These are phyloP conservation scores for Arachnomyces sp. DNA, from an alignment of 2,329 filamentous ascomycete genomes.

Conservation along the genomic window DNA sequence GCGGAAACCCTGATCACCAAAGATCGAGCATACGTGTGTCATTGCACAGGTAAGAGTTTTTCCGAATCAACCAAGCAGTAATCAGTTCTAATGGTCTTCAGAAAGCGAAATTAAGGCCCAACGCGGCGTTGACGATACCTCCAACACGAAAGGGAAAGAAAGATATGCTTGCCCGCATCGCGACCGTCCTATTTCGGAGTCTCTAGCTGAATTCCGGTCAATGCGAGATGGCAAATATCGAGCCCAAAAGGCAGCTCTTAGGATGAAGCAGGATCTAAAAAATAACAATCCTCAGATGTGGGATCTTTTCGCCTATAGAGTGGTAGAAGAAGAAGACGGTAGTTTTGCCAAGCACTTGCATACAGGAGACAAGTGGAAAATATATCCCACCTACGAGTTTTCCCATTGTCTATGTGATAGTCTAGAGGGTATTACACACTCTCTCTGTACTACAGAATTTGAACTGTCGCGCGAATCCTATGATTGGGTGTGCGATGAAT, in stretches of 20 bases:
- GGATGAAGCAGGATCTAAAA: constrained; percentile 84
- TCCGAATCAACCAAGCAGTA: not conserved
- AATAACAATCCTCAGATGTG: constrained; percentile 91
- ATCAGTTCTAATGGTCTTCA: constrained; percentile 11
- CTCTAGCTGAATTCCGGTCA: constrained; percentile 72
- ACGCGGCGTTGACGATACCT: constrained; percentile 48
- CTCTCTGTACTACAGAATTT: constrained; percentile 89
- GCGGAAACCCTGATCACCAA: constrained; percentile 74
- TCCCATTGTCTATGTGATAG: constrained; percentile 87
- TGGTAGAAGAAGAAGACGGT: constrained; percentile 54
- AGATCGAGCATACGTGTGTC: constrained; percentile 71
- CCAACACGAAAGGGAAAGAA: constrained; percentile 45
- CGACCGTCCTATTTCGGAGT: constrained; percentile 64
- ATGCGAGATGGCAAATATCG: constrained; percentile 92
- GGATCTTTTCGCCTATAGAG: constrained; percentile 86
- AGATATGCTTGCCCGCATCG: constrained; percentile 77
- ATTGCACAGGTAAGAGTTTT: constrained; percentile 57
- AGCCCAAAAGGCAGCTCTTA: constrained; percentile 71
- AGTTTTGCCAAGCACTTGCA: constrained; percentile 56
- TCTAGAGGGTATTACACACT: constrained; percentile 86
- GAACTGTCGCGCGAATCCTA: constrained; percentile 78
- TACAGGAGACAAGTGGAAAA: constrained; percentile 77
- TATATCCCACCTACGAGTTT: constrained; percentile 94
- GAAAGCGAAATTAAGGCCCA: constrained; percentile 79
- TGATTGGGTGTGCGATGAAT: constrained; percentile 76